Conservation (phyloP, 1,284 basidiomycete genomes). For the Cutaneotrichosporon arboriforme region DNA sequence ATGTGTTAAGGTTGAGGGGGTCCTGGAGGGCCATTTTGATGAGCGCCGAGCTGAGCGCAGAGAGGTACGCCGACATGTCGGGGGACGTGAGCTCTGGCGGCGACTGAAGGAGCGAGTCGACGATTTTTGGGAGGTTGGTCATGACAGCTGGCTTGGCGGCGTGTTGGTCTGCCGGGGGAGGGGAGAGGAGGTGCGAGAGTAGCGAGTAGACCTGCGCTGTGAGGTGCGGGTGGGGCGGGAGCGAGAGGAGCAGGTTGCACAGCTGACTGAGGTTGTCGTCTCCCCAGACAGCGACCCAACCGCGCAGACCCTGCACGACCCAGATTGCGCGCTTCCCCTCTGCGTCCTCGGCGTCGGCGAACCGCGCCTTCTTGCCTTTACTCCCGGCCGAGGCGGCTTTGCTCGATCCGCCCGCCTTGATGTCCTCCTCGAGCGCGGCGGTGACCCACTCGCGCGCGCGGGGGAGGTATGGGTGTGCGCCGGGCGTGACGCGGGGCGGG, state of each 20-base stretch:
- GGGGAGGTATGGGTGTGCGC: conserved; percentile 71
- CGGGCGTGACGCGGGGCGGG: conserved; percentile 58
- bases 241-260: conserved; percentile 63
- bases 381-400: conserved; percentile 55
- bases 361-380: conserved; percentile 56
- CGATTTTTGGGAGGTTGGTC: conserved; percentile 58
- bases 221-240: conserved; percentile 77
- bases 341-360: conserved; percentile 50
- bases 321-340: conserved; percentile 70
- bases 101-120: conserved; percentile 67
- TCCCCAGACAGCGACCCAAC: conserved; percentile 58
- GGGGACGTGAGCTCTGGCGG: conserved; percentile 59
- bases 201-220: conserved; percentile 75
- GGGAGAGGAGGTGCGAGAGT: conserved; percentile 66
- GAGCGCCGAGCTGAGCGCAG: conserved; percentile 53
- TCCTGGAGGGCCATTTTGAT: conserved; percentile 45
- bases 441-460: conserved; percentile 74
- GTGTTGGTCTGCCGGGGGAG: conserved; percentile 40
- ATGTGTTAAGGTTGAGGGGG: conserved; percentile 35
- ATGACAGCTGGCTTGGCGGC: conserved; percentile 37
- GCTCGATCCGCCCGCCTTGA: conserved; percentile 51
- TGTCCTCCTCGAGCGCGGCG: conserved; percentile 61
- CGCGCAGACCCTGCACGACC: conserved; percentile 64
- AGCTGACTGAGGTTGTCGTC: conserved; percentile 65
- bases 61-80: conserved; percentile 53